These are phyloP conservation scores for Alternaria postmessia DNA, from an alignment of 2,329 filamentous ascomycete genomes.

Conservation along the genomic window DNA sequence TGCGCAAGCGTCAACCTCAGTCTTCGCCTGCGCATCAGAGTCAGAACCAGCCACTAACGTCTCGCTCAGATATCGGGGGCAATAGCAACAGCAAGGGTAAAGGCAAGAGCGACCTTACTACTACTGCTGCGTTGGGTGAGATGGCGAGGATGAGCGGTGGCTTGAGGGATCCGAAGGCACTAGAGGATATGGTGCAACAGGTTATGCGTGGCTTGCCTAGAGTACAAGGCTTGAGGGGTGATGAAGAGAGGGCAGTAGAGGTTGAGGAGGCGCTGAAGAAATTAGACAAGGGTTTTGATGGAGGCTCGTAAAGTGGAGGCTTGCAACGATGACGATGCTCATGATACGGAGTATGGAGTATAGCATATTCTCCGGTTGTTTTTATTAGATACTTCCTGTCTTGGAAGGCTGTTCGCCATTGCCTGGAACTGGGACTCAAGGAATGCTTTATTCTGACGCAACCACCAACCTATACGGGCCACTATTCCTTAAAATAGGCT, in stretches of 20 bases:
- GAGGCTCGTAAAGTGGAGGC: constrained; percentile 21
- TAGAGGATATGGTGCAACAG: constrained; percentile 55
- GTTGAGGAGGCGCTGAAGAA: constrained; percentile 54
- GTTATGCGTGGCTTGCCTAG: constrained; percentile 57
- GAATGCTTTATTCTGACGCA: no score
- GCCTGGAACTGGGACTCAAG: no score
- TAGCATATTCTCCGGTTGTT: background rate
- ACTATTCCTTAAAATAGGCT: no score
- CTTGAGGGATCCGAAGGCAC: constrained; percentile 54
- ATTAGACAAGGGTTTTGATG: constrained; percentile 53
- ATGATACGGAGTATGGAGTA: no score
- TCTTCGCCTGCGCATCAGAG: background rate
- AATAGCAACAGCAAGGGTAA: constrained; percentile 17
- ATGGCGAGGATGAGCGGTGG: constrained; percentile 17
- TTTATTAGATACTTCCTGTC: background rate
- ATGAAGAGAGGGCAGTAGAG: constrained; percentile 51
- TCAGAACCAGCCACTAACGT: constrained; percentile 16
- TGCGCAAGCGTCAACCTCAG: constrained; percentile 52
- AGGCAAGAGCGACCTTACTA: constrained; percentile 37
- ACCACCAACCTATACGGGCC: no score
- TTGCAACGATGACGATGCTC: background rate
- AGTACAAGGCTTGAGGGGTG: constrained; percentile 47
- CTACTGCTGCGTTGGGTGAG: constrained; percentile 4
- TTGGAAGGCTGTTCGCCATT: background rate
- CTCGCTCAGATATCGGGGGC: constrained; percentile 12